Evolutionary conservation across 495 filamentous ascomycete genomes (phyloP).

Genomic region (Penicillium ochrochloron): DNA sequence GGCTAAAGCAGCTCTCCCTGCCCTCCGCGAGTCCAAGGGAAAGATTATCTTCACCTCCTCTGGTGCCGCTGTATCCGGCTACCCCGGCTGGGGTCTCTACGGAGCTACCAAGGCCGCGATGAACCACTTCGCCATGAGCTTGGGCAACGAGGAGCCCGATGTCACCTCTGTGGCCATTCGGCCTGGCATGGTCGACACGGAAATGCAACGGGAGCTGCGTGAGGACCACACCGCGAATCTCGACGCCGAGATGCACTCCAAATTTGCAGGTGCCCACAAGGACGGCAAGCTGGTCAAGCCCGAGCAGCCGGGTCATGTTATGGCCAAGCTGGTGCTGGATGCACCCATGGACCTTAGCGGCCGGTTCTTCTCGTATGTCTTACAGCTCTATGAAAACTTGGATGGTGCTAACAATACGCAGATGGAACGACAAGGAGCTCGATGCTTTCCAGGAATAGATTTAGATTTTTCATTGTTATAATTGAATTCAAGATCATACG

Average conservation of each 20-base stretch:
- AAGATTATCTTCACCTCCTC: constrained; percentile 76
- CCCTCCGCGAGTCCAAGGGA: constrained; percentile 70
- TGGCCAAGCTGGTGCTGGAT: constrained; percentile 72
- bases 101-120: constrained; percentile 87
- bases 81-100: constrained; percentile 79
- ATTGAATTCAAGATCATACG: constrained; percentile 12
- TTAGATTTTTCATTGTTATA: constrained; percentile 21
- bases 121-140: constrained; percentile 75
- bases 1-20: constrained; percentile 74
- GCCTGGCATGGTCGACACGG: constrained; percentile 88
- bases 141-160: constrained; percentile 79
- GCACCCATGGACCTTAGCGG: constrained; percentile 72
- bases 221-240: constrained; percentile 69
- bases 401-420: constrained; percentile 50
- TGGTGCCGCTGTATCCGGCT: constrained; percentile 70
- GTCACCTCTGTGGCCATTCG: constrained; percentile 72
- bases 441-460: constrained; percentile 60
- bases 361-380: constrained; percentile 69
- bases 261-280: constrained; percentile 70
- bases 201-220: constrained; percentile 86
- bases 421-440: constrained; percentile 73
- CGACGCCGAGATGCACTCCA: constrained; percentile 66
- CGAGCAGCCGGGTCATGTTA: constrained; percentile 83
- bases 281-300: constrained; percentile 74
- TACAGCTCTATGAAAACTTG: constrained; percentile 10